These are phyloP conservation scores for Coemansia sp. DNA, from an alignment of 192 early-diverging fungal species.

Conservation along the genomic window DNA sequence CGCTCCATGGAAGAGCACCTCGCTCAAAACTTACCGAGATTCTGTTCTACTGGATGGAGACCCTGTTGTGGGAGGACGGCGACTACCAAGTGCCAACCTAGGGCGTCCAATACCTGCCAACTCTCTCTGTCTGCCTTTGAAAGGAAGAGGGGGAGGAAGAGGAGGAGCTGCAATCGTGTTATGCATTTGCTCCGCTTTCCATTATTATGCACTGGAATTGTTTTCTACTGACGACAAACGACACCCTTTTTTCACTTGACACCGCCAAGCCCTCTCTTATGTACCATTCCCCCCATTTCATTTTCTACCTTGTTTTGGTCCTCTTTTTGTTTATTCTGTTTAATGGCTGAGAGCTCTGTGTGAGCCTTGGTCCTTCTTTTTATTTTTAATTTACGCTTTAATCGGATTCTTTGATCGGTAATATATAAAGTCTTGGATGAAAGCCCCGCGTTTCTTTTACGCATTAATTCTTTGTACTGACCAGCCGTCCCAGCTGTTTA, in stretches of 20 bases:
- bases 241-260: neutral
- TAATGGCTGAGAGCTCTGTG: neutral
- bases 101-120: neutral
- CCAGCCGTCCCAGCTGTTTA: no score
- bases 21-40: constrained; percentile 51
- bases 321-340: no score
- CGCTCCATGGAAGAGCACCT: constrained; percentile 39
- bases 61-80: constrained; percentile 53
- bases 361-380: neutral
- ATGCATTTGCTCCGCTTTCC: no score
- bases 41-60: constrained; percentile 58
- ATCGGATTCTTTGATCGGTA: neutral
- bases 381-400: neutral
- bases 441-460: no score
- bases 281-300: neutral
- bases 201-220: no score
- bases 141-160: no score
- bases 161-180: no score
- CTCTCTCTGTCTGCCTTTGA: neutral
- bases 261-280: neutral
- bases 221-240: neutral
- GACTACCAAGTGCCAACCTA: constrained; percentile 48
- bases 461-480: no score
- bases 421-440: no score
- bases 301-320: no score